Evolutionary conservation across 2,329 filamentous ascomycete genomes (phyloP), one percentile per base, ranked within the genome.

Genomic region (Microcera coccophila): DNA sequence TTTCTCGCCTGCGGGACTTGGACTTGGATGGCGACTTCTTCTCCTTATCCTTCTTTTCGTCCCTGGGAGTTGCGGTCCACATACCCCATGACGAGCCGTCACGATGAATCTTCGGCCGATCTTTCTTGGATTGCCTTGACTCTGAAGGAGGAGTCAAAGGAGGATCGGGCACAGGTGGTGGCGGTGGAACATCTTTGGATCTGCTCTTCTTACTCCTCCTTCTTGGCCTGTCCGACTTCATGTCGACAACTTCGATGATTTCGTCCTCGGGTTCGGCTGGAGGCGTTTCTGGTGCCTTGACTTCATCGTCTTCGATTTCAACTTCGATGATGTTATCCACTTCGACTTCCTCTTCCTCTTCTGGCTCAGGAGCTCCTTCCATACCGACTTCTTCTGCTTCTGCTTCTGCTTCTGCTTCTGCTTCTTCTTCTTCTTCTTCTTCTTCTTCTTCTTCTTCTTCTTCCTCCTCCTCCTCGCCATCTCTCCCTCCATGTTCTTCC

Each of bases 51-150:
- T n/a, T n/a, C 22, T 61, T 60, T 42, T 68, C 64, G 39, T 64
- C 65, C 29, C 54, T 61, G 15, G 69, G 62, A 3, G 76, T 70
- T 14, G 81, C 75, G 15, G 78, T 79, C 85, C 85, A 91, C 62
- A 82, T 81, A 26, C 82, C 84, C 88, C 89, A 93, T 21, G 85
- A 81, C 11, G 78, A 73, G 26, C 74, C 75, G 45, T 85, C 83
- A 44, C 87, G 85, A 54, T 81, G 86, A 50, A 90, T 79, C 59
- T 84, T 88, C 20, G 85, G 71, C 12, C 89, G 84, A 50, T 94
- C 87, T 62, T 85, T 94, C 66, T 81, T 87, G 3, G 74, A 74
- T 4, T 76, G 79, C 47, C 73, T 81, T 11, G 74, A 68, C 38
- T 82, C 79, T 14, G 78, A 68, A 4, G 74, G 72, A 20, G 76